Evolutionary conservation across 2,329 filamentous ascomycete genomes (phyloP), one percentile per base, ranked within the genome.

Genomic region (Knufia petricola): DNA sequence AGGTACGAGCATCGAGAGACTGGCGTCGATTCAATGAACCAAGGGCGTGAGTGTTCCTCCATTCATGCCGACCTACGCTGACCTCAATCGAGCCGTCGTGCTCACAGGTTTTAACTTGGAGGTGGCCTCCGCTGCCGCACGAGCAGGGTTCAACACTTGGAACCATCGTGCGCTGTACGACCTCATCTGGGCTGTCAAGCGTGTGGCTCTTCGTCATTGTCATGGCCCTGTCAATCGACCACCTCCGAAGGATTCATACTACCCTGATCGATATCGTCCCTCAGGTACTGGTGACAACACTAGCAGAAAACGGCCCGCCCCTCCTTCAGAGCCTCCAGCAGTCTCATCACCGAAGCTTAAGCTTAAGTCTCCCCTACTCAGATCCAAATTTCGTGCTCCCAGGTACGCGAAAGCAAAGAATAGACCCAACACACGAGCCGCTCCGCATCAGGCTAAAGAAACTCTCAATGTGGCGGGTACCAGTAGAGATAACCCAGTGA

Each of bases 261-360:
- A 58, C 37, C 56, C 56, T 30, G 55, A 58, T 34, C 50, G 52
- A 43, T 57, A 57, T 52, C 51, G 56, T n/a, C 55, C 56, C 2
- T 48, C 43, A 17, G 50, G 50, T 2, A n/a, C 37, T 17, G 46
- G 49, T 20, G 52, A 54, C 30, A 57, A 56, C 23, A 53, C 49
- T 19, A 56, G 37, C n/a, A 51, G 42, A 31, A 56, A 51, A 46
- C 49, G 49, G 23, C 49, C 9, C 37, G 23, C 6, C 28, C 15
- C 10, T 20, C 15, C 10, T 20, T 17, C 8, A 10, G 21, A 45
- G 26, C 20, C 34, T 23, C 7, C 10, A n/a, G 12, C 15, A 15
- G 12, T 23, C 12, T 7, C 19, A 13, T n/a, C 39, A 3, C 13
- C 28, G 17, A 28, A 24, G 19, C 21, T 42, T 17, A n/a, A 28